phyloP scores from a whole-genome alignment of 2,329 filamentous ascomycete species.

The Xylaria sp. region DNA sequence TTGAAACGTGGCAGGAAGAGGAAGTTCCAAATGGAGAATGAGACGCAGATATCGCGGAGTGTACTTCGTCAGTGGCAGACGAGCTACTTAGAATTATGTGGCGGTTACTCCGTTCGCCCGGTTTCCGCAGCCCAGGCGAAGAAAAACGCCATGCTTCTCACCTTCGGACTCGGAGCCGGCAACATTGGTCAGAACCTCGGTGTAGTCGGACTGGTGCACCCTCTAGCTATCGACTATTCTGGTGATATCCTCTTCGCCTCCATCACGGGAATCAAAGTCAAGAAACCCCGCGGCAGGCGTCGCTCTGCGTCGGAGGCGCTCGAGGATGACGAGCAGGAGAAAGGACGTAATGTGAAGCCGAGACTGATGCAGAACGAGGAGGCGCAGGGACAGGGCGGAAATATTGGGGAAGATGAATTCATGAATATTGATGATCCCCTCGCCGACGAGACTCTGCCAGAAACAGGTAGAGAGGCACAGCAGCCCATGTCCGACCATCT shows the following conservation, averaged over 20 bases:
- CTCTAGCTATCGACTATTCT: conserved; percentile 43
- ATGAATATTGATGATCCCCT: conserved; percentile 19
- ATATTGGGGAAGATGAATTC: conserved; percentile 26
- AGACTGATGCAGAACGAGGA: conserved; percentile 29
- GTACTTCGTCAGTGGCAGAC: conserved; percentile 39
- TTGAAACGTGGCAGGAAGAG: conserved; percentile 22
- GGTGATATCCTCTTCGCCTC: conserved; percentile 40
- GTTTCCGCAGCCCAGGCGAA: conserved; percentile 36
- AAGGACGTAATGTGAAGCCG: conserved; percentile 36
- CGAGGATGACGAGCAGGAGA: conserved; percentile 33
- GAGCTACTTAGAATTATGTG: conserved; percentile 48
- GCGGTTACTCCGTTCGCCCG: conserved; percentile 25
- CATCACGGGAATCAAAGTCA: conserved; percentile 33
- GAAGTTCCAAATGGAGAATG: conserved; percentile 28
- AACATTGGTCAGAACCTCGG: conserved; percentile 34
- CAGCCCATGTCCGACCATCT: conserved; percentile 63
- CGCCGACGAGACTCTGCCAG: conserved; percentile 19
- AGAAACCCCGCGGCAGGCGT: conserved; percentile 27
- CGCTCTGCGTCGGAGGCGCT: conserved; percentile 43
- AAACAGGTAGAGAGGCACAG: conserved; percentile 48
- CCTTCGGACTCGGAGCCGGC: conserved; percentile 37
- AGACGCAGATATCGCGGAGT: conserved; percentile 34
- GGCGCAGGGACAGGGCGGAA: conserved; percentile 13
- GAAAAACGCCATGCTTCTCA: conserved; percentile 37
- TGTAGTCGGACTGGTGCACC: conserved; percentile 34